A percentile compares a stretch with the other conserved stretches of the same genome.
These are phyloP conservation scores for Myriosclerotinia duriaeana DNA, from an alignment of 2,329 filamentous ascomycete genomes.

Conservation along the genomic window DNA sequence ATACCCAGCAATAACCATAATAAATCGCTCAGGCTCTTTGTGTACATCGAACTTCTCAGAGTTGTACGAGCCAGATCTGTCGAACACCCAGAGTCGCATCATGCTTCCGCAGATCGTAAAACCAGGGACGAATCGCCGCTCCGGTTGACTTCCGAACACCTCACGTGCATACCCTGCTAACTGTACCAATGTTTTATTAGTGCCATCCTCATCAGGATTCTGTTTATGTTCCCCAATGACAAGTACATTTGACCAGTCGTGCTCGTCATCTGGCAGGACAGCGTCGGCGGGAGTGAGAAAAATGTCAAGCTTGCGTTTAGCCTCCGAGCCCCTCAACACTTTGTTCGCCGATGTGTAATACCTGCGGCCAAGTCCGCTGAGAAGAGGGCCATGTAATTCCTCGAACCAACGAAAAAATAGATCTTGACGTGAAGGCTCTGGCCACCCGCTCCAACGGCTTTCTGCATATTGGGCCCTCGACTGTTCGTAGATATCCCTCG, in stretches of 20 bases:
- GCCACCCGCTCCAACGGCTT: slow-evolving; percentile 31
- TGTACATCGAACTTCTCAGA: slow-evolving; percentile 39
- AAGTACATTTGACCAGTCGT: slow-evolving; percentile 25
- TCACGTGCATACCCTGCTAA: slow-evolving; percentile 35
- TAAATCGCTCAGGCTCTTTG: slow-evolving; percentile 38
- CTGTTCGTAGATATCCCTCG: slow-evolving; percentile 33
- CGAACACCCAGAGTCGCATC: slow-evolving; percentile 41
- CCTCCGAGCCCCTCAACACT: slow-evolving; percentile 34
- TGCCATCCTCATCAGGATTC: slow-evolving; percentile 21
- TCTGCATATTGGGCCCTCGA: slow-evolving; percentile 33
- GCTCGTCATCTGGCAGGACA: slow-evolving; percentile 26
- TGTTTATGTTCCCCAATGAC: slow-evolving; percentile 35
- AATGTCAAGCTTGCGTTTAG: slow-evolving; percentile 36
- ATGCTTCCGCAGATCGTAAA: slow-evolving; percentile 37
- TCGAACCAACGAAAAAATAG: slow-evolving; percentile 34
- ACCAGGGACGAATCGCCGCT: slow-evolving; percentile 37
- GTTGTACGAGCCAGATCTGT: slow-evolving; percentile 41
- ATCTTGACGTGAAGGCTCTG: slow-evolving; percentile 32
- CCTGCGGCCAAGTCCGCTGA: slow-evolving; percentile 31
- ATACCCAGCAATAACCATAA: slow-evolving; percentile 38
- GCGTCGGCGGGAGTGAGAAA: slow-evolving; percentile 31
- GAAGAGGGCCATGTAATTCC: slow-evolving; percentile 33
- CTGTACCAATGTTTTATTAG: slow-evolving; percentile 33
- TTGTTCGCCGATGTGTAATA: slow-evolving; percentile 37
- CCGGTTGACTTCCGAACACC: slow-evolving; percentile 39